A percentile compares a stretch with the other conserved stretches of the same genome.
Conservation (phyloP, 352 stramenopile species). For the Pythium plurisporium region DNA sequence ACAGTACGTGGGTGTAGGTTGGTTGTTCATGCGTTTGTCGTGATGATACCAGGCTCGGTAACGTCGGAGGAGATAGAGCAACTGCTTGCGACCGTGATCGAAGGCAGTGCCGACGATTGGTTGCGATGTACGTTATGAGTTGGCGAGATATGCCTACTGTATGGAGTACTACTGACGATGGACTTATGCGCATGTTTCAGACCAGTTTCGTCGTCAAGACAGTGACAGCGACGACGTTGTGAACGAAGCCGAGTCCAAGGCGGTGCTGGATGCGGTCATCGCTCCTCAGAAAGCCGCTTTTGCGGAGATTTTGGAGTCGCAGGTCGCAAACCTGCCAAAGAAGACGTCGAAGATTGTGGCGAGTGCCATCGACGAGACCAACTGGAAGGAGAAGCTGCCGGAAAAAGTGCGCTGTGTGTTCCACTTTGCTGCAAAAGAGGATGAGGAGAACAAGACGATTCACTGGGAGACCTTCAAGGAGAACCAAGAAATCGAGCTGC, state of each 20-base stretch:
- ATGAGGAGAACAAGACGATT: slow-evolving; percentile 48
- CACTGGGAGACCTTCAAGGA: slow-evolving; percentile 60
- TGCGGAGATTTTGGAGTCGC: slow-evolving; percentile 52
- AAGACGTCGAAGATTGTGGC: slow-evolving; percentile 60
- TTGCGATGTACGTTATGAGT: slow-evolving; percentile 8
- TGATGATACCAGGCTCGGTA: slow-evolving; percentile 31
- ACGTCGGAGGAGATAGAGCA: slow-evolving; percentile 34
- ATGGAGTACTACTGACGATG: too few species aligned
- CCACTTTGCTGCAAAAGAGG: slow-evolving; percentile 60
- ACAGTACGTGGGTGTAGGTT: too few species aligned
- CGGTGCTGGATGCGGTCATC: slow-evolving; percentile 57
- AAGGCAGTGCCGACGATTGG: slow-evolving; percentile 7
- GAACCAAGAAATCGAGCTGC: slow-evolving; percentile 53
- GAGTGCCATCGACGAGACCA: slow-evolving; percentile 46
- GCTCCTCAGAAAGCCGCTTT: slow-evolving; percentile 50
- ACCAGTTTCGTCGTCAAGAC: slow-evolving; percentile 60
- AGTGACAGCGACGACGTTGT: slow-evolving; percentile 46
- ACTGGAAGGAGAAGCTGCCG: slow-evolving; percentile 67
- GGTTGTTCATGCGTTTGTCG: too few species aligned
- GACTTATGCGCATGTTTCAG: too few species aligned
- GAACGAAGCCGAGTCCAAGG: slow-evolving; percentile 49
- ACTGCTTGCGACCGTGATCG: slow-evolving; percentile 28
- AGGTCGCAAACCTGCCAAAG: slow-evolving; percentile 31
- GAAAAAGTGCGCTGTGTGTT: slow-evolving; percentile 76
- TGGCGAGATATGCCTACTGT: neutral